phyloP scores from a whole-genome alignment of 225 moss, liverwort and hornwort species.

The Bryoerythrophyllum caledonicum region DNA sequence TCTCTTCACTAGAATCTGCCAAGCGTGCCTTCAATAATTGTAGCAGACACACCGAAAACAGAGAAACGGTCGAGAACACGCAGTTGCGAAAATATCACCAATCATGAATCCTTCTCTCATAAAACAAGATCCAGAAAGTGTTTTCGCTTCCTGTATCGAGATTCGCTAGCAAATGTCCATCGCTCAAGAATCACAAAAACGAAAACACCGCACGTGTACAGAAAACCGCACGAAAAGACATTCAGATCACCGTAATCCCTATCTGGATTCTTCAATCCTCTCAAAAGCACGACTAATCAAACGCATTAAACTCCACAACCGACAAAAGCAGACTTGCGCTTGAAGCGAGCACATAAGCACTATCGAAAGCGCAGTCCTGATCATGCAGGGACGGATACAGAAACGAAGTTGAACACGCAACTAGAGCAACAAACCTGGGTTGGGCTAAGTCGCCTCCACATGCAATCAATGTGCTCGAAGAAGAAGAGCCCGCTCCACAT shows the following conservation, averaged over 20 bases:
- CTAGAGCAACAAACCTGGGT: no score
- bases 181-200: neutral
- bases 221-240: no score
- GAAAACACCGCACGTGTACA: no score
- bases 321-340: neutral
- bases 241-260: neutral
- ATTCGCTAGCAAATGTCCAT: neutral
- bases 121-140: neutral
- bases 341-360: neutral
- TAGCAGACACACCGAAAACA: neutral
- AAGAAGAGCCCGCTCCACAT: no score
- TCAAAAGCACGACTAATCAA: no score
- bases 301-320: neutral
- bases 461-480: no score
- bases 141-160: neutral
- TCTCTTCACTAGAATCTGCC: constrained; percentile 3
- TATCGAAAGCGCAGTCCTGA: neutral
- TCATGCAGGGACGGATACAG: no score
- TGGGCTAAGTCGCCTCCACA: no score
- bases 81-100: neutral
- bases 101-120: neutral
- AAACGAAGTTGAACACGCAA: no score
- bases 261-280: neutral
- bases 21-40: neutral
- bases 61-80: neutral